Evolutionary conservation across 2,329 filamentous ascomycete species (phyloP).

Genomic region (Sphaerulina musiva): DNA sequence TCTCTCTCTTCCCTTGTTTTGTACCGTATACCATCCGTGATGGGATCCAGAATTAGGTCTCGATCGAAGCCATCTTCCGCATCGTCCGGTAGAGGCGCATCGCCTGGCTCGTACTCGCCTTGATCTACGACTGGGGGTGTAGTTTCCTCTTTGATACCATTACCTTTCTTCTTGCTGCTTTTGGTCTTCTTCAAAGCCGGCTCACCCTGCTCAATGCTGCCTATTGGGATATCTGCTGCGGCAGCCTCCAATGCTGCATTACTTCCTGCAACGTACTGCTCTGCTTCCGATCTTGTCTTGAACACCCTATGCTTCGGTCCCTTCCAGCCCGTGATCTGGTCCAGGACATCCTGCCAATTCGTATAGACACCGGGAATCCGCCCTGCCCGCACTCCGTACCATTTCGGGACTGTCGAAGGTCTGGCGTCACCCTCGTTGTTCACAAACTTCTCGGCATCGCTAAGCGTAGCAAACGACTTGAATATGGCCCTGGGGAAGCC

Average conservation of each 20-base stretch:
- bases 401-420: slow-evolving; percentile 38
- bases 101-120: slow-evolving; percentile 45
- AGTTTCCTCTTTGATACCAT: slow-evolving; percentile 24
- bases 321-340: slow-evolving; percentile 67
- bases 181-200: slow-evolving; percentile 37
- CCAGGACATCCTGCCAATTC: slow-evolving; percentile 62
- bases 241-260: not conserved
- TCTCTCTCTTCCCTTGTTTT: slow-evolving; percentile 47
- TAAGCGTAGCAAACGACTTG: slow-evolving; percentile 67
- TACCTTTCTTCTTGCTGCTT: slow-evolving; percentile 35
- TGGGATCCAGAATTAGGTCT: slow-evolving; percentile 49
- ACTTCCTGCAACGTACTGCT: slow-evolving; percentile 59
- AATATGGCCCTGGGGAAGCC: slow-evolving; percentile 51
- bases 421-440: slow-evolving; percentile 45
- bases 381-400: slow-evolving; percentile 55
- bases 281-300: slow-evolving; percentile 57
- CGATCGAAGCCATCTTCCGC: slow-evolving; percentile 58
- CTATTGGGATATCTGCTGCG: slow-evolving; percentile 15
- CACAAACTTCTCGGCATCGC: slow-evolving; percentile 74
- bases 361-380: slow-evolving; percentile 56
- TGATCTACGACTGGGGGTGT: slow-evolving; percentile 18
- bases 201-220: slow-evolving; percentile 18
- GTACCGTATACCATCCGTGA: slow-evolving; percentile 49
- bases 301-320: slow-evolving; percentile 53
- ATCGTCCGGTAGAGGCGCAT: slow-evolving; percentile 49